Evolutionary conservation across 768 basidiomycete species (phyloP), one percentile per base, ranked within the genome.

Genomic region (Lactarius hatsudake): DNA sequence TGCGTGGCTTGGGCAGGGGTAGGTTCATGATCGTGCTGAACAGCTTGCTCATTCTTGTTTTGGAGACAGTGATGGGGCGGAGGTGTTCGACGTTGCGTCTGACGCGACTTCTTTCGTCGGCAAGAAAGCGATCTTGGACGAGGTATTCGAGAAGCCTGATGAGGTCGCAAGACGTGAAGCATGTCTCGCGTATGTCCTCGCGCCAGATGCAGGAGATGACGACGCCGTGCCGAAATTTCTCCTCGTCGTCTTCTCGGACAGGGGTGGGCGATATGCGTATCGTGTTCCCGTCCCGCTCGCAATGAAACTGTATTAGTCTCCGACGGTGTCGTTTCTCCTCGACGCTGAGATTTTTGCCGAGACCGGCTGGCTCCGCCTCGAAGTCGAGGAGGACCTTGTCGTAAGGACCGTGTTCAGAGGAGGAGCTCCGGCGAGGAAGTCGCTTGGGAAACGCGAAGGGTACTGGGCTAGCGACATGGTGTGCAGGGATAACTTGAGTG

Each of bases 11-110:
- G 9, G 96, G 96, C 55, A 87, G 86, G 0, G 95, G 93, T 74
- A 97, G 96, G 61, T 91, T 87, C 96, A 99, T 98, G 79, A 99
- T 95, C 71, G 88, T 84, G 79, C 91, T 88, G 83, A 98, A 99
- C 76, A 98, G 93, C 65, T 85, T 88, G 13, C 87, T 90, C 0
- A 84, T 79, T 71, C 92, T 90, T 75, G 86, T 85, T 80, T 97
- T 99, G 34, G 91, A 90, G 4, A 98, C 87, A 0, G 96, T 97
- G 63, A 86, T 89, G 1, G 96, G 96, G 61, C 88, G 84, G 74
- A 97, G 90, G 30, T 92, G 93, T 76, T 99, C 96, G 36, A 99
- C 81, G 77, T 98, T 98, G 64, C 96, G 84, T 69, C 96, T 82
- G 72, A 98, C 96, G 61, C 96, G 83, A 73, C 98, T 98, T 83